Evolutionary conservation across 176 grass and related monocot genomes (phyloP), one percentile per base, ranked within the genome.

Genomic region (Lolium multiflorum): DNA sequence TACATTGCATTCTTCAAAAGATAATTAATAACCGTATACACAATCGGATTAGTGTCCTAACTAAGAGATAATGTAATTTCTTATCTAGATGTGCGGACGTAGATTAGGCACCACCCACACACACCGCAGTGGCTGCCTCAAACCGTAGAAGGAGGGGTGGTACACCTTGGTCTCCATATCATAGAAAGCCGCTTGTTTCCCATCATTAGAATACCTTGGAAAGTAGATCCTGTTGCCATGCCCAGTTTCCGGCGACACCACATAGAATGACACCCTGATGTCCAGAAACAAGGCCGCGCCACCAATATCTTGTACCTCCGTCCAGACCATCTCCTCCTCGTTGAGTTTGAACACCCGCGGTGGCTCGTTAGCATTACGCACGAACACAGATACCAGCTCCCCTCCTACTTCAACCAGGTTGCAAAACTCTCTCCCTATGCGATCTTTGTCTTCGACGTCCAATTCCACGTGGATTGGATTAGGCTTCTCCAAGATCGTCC

Each of bases 281-380:
- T 80, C 52, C 11, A 71, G 10, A 61, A 86, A 86, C 38, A 86
- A 11, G 4, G 76, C 51, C 0, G 64, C 76, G 11, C 64, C 83
- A 4, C 52, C 52, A 1, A 86, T 86, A 10, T 86, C 76, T 1
- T 50, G 17, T 24, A 80, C 65, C 22, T 60, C 14, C 0, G 0
- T 46, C 81, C 75, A 77, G 2, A 10, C 17, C 28, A 39, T 77
- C 4, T 57, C 4, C 5, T 54, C 7, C 52, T 39, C 9, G 2
- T 38, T 20, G 18, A 77, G 75, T 28, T 77, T 77, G 52, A 39
- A 77, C 17, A 35, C 75, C 17, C 17, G 25, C 1, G 75, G 75
- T 0, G 28, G 75, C 51, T 77, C 17, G 9, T n/a, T 9, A 0
- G 75, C 51, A 9, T 77, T 58, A n/a, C 41, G 38, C 20, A 72